Conservation (phyloP, 2,329 filamentous ascomycete genomes). For the Chrysoporthe puriensis region DNA sequence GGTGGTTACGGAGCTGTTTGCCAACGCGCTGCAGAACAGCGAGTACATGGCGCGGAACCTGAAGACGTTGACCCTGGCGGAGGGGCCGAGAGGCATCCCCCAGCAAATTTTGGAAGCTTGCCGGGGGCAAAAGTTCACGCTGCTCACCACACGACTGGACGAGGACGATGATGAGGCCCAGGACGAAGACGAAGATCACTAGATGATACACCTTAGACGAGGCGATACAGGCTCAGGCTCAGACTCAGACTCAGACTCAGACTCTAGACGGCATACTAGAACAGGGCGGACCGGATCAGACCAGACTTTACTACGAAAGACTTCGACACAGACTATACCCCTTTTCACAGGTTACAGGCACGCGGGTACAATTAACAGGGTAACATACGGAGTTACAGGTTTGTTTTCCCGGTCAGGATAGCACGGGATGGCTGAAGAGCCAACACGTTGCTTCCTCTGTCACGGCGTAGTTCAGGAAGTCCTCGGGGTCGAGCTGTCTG, state of each 20-base stretch:
- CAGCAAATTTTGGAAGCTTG: conserved; percentile 41
- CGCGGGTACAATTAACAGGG: neutral
- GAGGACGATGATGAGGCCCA: conserved; percentile 1
- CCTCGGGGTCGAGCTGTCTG: neutral
- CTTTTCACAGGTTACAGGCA: conserved; percentile 5
- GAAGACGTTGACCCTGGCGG: conserved; percentile 43
- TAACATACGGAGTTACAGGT: neutral
- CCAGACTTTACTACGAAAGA: neutral
- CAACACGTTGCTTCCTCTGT: neutral
- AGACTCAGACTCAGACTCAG: neutral
- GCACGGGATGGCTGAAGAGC: conserved; percentile 15
- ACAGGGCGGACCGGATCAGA: neutral
- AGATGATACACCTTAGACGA: neutral
- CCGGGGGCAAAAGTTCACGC: conserved; percentile 37
- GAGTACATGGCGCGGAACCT: conserved; percentile 43
- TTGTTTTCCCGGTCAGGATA: conserved; percentile 2
- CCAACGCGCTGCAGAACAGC: conserved; percentile 45
- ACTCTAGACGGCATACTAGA: conserved; percentile 8
- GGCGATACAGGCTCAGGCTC: neutral
- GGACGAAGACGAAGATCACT: conserved; percentile 4
- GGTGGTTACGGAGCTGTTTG: conserved; percentile 50
- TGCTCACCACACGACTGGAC: conserved; percentile 36
- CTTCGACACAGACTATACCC: neutral
- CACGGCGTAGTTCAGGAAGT: conserved; percentile 17
- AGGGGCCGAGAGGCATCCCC: conserved; percentile 38